Evolutionary conservation across 345 rosid species (phyloP).

Genomic region (Noccaea bulbosa): DNA sequence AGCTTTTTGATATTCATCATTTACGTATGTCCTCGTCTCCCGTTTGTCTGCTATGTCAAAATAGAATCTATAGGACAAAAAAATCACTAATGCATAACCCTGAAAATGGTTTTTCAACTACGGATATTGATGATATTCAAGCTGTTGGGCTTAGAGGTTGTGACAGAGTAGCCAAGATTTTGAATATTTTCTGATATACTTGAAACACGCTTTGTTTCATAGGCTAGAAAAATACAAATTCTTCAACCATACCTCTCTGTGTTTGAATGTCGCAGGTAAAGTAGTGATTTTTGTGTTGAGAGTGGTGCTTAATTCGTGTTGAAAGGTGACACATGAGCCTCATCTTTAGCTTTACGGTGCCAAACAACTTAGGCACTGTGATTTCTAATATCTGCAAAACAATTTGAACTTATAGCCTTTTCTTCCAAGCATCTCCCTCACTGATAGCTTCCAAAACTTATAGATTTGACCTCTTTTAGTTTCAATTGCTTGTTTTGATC

Average conservation of each 20-base stretch:
- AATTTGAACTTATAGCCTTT: neutral
- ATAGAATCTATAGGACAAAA: neutral
- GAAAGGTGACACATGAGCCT: conserved; percentile 64
- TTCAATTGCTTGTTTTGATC: neutral
- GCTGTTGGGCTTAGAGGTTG: neutral
- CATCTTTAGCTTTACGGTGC: conserved; percentile 41
- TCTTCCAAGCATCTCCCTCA: neutral
- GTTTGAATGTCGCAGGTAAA: conserved; percentile 75
- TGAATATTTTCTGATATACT: neutral
- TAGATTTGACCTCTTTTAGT: neutral
- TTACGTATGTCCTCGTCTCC: neutral
- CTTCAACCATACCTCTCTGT: conserved; percentile 61
- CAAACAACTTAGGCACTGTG: conserved; percentile 23
- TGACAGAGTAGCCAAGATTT: conserved; percentile 1
- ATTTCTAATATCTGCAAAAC: neutral
- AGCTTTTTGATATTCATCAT: neutral
- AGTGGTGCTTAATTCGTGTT: conserved; percentile 57
- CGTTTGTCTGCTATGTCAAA: conserved; percentile 5
- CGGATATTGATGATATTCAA: neutral
- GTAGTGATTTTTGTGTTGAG: conserved; percentile 47
- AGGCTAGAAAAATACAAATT: conserved; percentile 41
- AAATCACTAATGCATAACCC: neutral
- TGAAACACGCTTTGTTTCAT: conserved; percentile 37
- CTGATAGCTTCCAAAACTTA: neutral
- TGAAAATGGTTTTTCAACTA: neutral